Percentiles rank a stretch among this genome's conserved stretches.
These are phyloP conservation scores for Geotrichum aggregatum DNA, from an alignment of 1,139 yeast species.

Conservation along the genomic window DNA sequence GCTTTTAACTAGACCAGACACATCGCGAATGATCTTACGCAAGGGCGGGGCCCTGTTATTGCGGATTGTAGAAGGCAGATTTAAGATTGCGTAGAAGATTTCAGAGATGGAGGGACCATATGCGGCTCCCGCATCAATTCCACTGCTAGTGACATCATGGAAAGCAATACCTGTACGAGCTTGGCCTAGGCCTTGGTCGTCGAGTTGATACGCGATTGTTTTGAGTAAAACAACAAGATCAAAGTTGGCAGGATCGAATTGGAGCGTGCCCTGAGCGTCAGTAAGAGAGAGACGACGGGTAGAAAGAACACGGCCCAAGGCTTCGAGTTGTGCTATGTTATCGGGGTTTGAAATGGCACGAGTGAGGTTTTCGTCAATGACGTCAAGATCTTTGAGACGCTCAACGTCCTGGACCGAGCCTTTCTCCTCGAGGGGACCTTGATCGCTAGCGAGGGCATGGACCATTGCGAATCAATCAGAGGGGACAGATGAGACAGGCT, in stretches of 20 bases:
- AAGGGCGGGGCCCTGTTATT: conserved; percentile 20
- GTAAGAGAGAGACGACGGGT: conserved; percentile 44
- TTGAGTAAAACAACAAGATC: conserved; percentile 43
- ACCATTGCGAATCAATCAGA: too few species aligned
- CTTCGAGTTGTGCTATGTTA: conserved; percentile 41
- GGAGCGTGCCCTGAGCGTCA: conserved; percentile 35
- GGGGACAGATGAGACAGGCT: too few species aligned
- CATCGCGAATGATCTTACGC: conserved; percentile 17
- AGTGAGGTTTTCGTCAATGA: conserved; percentile 21
- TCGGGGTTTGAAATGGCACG: conserved; percentile 29
- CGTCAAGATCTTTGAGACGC: not conserved
- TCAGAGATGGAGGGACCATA: conserved; percentile 50
- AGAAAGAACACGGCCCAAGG: conserved; percentile 44
- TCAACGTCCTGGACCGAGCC: conserved; percentile 4
- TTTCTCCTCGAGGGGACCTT: not conserved
- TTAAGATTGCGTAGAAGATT: conserved; percentile 37
- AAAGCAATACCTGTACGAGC: conserved; percentile 50
- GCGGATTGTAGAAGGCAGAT: conserved; percentile 32
- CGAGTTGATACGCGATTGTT: conserved; percentile 31
- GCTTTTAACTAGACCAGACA: conserved; percentile 29
- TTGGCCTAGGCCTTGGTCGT: conserved; percentile 46
- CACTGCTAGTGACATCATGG: conserved; percentile 46
- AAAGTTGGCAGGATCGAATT: conserved; percentile 42
- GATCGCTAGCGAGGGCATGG: too few species aligned
- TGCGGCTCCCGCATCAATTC: conserved; percentile 52